Conservation (phyloP, 2,329 filamentous ascomycete species). For the Aspergillus flavus region DNA sequence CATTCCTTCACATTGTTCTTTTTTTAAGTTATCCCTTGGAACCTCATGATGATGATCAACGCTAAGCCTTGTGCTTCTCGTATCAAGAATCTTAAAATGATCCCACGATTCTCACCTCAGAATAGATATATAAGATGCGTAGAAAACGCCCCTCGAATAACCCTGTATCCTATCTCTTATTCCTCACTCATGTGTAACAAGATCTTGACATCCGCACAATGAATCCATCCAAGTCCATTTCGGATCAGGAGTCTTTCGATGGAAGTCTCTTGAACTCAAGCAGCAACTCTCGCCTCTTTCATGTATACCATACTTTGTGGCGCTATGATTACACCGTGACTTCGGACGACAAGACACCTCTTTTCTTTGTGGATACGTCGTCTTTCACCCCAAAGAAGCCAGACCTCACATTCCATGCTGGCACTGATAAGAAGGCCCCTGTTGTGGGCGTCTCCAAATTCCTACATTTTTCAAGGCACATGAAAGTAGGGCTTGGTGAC, state of each 20-base stretch:
- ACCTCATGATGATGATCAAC: not conserved
- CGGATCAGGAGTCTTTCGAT: not conserved
- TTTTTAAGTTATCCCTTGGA: not conserved
- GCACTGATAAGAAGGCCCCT: conserved; percentile 27
- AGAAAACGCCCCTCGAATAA: not conserved
- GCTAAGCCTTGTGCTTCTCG: conserved; percentile 4
- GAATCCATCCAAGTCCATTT: conserved; percentile 3
- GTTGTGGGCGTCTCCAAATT: conserved; percentile 37
- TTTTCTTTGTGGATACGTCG: conserved; percentile 34
- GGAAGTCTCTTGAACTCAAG: not conserved
- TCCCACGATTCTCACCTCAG: not conserved
- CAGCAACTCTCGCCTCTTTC: conserved; percentile 20
- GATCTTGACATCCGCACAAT: not conserved
- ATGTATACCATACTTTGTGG: conserved; percentile 27
- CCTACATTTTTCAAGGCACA: conserved; percentile 33
- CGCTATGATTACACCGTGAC: conserved; percentile 28
- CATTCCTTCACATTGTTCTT: not conserved
- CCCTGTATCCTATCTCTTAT: not conserved
- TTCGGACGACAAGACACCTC: conserved; percentile 18
- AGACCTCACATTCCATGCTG: conserved; percentile 37
- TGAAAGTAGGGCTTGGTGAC: conserved; percentile 37
- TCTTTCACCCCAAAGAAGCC: conserved; percentile 32
- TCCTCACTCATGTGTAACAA: not conserved
- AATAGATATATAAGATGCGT: conserved; percentile 6
- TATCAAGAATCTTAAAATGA: not conserved